phyloP scores from a whole-genome alignment of 1,284 basidiomycete species.

The Heterobasidion parviporum region DNA sequence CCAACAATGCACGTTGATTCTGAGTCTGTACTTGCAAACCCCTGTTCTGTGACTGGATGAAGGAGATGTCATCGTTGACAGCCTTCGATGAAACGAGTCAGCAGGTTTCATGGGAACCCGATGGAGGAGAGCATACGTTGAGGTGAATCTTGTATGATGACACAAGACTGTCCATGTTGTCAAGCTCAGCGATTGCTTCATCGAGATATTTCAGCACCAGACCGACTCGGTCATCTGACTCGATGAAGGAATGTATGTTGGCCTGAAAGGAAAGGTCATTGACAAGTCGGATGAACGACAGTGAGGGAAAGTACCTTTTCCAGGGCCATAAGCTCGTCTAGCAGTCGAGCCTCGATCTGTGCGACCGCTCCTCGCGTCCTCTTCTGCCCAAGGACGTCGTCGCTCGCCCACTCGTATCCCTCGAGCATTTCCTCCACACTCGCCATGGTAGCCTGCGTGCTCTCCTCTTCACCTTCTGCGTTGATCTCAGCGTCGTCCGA shows the following conservation, averaged over 20 bases:
- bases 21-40: conserved; percentile 97
- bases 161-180: conserved; percentile 79
- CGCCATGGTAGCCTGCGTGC: conserved; percentile 72
- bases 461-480: conserved; percentile 64
- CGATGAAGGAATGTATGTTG: conserved; percentile 95
- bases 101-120: neutral
- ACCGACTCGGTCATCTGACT: conserved; percentile 82
- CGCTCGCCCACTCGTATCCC: conserved; percentile 91
- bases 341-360: conserved; percentile 77
- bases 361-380: conserved; percentile 71
- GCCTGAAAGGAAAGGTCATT: conserved; percentile 44
- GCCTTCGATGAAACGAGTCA: conserved; percentile 42
- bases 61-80: conserved; percentile 90
- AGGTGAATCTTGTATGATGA: conserved; percentile 92
- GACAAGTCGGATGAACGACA: conserved; percentile 2
- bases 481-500: conserved; percentile 31
- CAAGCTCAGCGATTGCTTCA: conserved; percentile 78
- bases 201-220: conserved; percentile 88
- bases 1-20: conserved; percentile 81
- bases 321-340: conserved; percentile 83
- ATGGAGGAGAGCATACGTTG: conserved; percentile 50
- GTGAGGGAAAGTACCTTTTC: conserved; percentile 62
- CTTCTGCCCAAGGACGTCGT: conserved; percentile 55
- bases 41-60: conserved; percentile 94
- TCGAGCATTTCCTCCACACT: conserved; percentile 99